These are phyloP conservation scores for Lactifluus subvellereus DNA, from an alignment of 768 basidiomycete genomes.

Conservation along the genomic window DNA sequence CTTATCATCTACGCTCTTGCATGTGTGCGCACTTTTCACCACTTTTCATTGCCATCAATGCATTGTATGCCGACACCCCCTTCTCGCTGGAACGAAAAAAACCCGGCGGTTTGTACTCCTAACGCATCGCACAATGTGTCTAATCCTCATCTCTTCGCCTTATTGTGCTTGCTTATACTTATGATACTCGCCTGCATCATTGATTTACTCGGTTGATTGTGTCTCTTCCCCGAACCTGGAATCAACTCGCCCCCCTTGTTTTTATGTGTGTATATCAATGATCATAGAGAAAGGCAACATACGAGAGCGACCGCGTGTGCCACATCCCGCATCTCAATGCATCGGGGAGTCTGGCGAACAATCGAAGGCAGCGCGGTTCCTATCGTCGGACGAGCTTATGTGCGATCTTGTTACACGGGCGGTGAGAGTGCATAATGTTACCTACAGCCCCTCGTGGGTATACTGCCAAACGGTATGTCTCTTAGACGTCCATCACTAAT, in stretches of 20 bases:
- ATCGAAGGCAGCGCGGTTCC: neutral
- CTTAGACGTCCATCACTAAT: neutral
- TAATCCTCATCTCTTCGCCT: slow-evolving; percentile 17
- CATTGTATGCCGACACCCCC: slow-evolving; percentile 14
- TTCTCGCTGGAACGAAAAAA: slow-evolving; percentile 17
- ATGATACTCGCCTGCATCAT: slow-evolving; percentile 17
- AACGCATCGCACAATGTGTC: slow-evolving; percentile 17
- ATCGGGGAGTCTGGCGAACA: neutral
- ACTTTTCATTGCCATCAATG: slow-evolving; percentile 14
- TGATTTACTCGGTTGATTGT: slow-evolving; percentile 20
- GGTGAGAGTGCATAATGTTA: neutral
- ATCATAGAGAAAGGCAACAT: slow-evolving; percentile 19
- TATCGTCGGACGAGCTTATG: neutral
- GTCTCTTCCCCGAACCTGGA: slow-evolving; percentile 16
- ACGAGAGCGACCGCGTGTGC: slow-evolving; percentile 7
- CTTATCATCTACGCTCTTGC: slow-evolving; percentile 10
- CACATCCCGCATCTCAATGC: neutral
- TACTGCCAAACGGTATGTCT: neutral
- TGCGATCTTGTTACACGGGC: neutral
- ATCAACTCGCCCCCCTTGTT: slow-evolving; percentile 11
- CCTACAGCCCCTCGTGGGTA: too few species aligned
- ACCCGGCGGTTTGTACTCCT: slow-evolving; percentile 21
- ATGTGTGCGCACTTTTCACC: slow-evolving; percentile 3
- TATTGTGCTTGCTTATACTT: slow-evolving; percentile 23
- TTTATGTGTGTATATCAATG: slow-evolving; percentile 21